Evolutionary conservation across 768 basidiomycete species (phyloP), one percentile per base, ranked within the genome.

Genomic region (Termitomyces sp.): DNA sequence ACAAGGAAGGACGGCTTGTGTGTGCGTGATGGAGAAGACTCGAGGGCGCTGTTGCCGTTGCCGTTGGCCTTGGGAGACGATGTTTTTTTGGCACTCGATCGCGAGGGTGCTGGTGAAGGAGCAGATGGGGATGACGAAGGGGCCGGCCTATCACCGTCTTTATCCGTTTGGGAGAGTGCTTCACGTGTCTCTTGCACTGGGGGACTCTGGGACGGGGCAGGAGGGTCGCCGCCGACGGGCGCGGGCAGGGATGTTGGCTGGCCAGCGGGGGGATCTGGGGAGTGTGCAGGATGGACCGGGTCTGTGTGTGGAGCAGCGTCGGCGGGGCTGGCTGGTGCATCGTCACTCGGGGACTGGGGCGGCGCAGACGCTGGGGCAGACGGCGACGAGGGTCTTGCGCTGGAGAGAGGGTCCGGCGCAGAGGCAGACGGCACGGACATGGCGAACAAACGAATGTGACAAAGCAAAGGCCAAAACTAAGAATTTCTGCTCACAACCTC

Each of bases 1-100:
- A 81, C 78, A 58, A 87, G 70, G 63, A 88, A 79, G 24, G 85
- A 83, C 53, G 77, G 73, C 73, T 79, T 79, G 62, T 72, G 54
- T 13, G 62, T 51, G 39, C 59, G 57, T 54, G 64, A 42, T 55
- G 61, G 37, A 52, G 50, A 22, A 44, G 57, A 51, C 42, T 57
- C 64, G 33, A 60, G 60, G 12, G 55, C 56, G 33, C 64, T 56
- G 34, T 55, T 61, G 16, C 64, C 62, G 56, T 68, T 66, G 4
- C 56, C 59, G 50, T 62, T 58, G 29, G 60, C 50, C n/a, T 62
- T 59, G 52, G 62, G 62, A 39, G 59, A 36, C 36, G 59, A 34
- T 26, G 55, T 10, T 51, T 60, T 60, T 57, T 53, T 26, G 13
- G 61, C 51, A 41, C 56, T 54, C 1, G 51, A 45, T 42, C 33